Evolutionary conservation across 2,329 filamentous ascomycete genomes (phyloP).

Genomic region (Dactylellina sp.): DNA sequence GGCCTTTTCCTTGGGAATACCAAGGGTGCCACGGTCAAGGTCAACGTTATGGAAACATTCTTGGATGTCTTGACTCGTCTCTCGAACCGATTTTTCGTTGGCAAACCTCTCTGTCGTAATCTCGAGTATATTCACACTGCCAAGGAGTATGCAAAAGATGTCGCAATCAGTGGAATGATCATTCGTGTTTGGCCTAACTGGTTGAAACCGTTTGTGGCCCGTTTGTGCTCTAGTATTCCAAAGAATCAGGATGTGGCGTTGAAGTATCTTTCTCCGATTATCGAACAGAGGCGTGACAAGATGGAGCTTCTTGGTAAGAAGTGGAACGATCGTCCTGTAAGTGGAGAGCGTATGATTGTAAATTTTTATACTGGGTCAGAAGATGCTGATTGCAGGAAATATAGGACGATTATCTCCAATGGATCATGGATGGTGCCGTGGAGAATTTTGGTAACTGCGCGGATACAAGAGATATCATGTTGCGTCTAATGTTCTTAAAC

Average conservation of each 20-base stretch:
- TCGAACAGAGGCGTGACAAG: slow-evolving; percentile 44
- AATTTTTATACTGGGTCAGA: no score
- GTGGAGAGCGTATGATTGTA: not conserved
- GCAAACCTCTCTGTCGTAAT: slow-evolving; percentile 46
- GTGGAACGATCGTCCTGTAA: slow-evolving; percentile 46
- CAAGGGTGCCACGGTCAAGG: slow-evolving; percentile 33
- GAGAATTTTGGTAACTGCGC: slow-evolving; percentile 43
- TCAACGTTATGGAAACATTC: slow-evolving; percentile 40
- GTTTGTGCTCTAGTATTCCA: slow-evolving; percentile 44
- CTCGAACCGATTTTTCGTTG: slow-evolving; percentile 53
- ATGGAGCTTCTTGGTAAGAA: slow-evolving; percentile 52
- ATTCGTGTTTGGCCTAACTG: slow-evolving; percentile 50
- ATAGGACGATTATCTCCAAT: slow-evolving; percentile 56
- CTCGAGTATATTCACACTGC: slow-evolving; percentile 48
- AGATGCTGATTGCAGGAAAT: slow-evolving; percentile 8
- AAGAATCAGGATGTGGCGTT: slow-evolving; percentile 44
- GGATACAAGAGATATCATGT: slow-evolving; percentile 49
- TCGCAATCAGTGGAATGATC: slow-evolving; percentile 43
- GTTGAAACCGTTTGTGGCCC: slow-evolving; percentile 30
- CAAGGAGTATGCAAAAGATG: slow-evolving; percentile 53
- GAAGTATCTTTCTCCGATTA: slow-evolving; percentile 42
- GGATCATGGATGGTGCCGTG: slow-evolving; percentile 52
- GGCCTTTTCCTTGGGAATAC: slow-evolving; percentile 34
- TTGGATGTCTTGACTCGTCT: slow-evolving; percentile 52
- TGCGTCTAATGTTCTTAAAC: slow-evolving; percentile 56